Conservation (phyloP, 768 basidiomycete genomes). For the Termitomyces sp. region DNA sequence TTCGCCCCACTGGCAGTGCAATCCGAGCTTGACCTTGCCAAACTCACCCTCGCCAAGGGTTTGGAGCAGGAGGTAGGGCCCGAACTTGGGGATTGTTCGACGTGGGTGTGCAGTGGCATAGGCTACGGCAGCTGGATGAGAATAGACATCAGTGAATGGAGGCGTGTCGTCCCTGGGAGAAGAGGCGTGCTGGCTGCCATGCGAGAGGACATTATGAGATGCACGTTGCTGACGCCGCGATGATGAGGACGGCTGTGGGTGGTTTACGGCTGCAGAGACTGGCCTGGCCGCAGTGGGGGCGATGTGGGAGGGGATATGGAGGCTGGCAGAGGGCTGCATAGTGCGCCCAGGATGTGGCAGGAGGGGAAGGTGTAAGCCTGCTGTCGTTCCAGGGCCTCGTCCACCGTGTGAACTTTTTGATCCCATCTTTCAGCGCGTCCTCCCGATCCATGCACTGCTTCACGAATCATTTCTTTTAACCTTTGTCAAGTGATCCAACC, state of each 20-base stretch:
- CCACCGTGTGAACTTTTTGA: constrained; percentile 9
- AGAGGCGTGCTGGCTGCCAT: constrained; percentile 20
- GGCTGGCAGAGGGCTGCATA: constrained; percentile 20
- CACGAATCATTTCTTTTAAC: no score
- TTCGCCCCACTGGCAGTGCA: constrained; percentile 90
- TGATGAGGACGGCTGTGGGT: constrained; percentile 38
- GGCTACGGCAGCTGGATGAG: constrained; percentile 81
- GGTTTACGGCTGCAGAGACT: constrained; percentile 52
- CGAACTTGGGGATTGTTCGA: constrained; percentile 89
- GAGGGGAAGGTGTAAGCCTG: constrained; percentile 1
- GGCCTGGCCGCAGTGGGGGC: constrained; percentile 47
- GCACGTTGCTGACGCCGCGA: constrained; percentile 58
- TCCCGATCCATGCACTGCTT: background rate
- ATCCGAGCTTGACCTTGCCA: constrained; percentile 97
- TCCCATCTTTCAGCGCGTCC: constrained; percentile 1
- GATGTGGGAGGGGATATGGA: constrained; percentile 23
- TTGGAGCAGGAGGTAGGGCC: constrained; percentile 91
- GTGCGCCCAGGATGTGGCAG: constrained; percentile 5
- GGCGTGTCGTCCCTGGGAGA: constrained; percentile 39
- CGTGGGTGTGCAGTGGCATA: constrained; percentile 79
- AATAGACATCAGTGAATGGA: constrained; percentile 68
- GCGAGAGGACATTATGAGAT: constrained; percentile 67
- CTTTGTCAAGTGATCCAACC: no score
- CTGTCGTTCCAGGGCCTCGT: constrained; percentile 1
- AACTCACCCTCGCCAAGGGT: constrained; percentile 98